Conservation (phyloP, 176 grass and related monocot species). For the Miscanthus lutarioriparius region DNA sequence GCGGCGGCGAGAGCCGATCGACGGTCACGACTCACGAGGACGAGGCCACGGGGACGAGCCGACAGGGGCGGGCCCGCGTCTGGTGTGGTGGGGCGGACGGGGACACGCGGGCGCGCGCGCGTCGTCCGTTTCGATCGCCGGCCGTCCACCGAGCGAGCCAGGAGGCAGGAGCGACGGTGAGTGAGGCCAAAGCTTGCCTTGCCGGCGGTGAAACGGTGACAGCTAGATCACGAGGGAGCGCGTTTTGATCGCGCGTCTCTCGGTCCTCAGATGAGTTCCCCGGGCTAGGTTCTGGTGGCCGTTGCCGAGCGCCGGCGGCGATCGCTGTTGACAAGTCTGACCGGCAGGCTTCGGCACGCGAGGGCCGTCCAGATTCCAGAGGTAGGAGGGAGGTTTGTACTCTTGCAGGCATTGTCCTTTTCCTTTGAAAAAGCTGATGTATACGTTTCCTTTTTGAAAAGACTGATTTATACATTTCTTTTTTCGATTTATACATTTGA, state of each 20-base stretch:
- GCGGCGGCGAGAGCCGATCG: not conserved
- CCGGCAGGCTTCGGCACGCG: not conserved
- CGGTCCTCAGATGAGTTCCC: not conserved
- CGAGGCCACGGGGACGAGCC: not conserved
- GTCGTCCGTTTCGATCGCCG: not conserved
- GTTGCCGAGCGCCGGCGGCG: not conserved
- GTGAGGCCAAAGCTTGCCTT: not conserved
- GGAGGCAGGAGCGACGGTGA: not conserved
- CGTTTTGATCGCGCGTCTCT: not conserved
- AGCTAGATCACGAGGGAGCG: not conserved
- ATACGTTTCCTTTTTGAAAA: not conserved
- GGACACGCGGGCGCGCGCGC: constrained; percentile 13
- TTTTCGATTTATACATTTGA: not conserved
- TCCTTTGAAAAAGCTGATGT: not conserved
- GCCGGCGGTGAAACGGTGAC: not conserved
- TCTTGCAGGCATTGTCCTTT: not conserved
- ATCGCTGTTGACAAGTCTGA: not conserved
- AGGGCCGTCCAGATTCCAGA: not conserved
- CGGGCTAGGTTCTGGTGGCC: not conserved
- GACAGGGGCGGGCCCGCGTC: not conserved
- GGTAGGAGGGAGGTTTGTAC: not conserved
- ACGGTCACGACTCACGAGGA: constrained; percentile 38
- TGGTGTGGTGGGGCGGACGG: not conserved
- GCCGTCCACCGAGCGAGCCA: not conserved
- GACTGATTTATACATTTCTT: not conserved